These are phyloP conservation scores for Ceratocystis variospora DNA, from an alignment of 2,329 filamentous ascomycete genomes.

Conservation along the genomic window DNA sequence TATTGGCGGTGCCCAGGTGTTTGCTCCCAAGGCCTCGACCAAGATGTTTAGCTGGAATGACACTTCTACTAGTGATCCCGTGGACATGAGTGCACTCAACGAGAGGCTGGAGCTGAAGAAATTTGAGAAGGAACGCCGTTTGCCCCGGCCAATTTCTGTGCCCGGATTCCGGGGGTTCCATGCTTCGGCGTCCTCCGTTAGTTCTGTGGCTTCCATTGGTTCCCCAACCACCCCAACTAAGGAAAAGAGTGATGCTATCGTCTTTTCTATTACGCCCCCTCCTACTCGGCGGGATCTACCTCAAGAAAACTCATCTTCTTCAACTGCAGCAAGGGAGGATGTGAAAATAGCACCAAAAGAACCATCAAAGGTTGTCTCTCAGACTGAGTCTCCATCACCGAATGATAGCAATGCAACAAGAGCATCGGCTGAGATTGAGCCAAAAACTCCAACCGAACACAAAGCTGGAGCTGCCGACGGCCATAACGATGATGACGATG, in stretches of 20 bases:
- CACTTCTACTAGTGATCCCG: conserved; percentile 19
- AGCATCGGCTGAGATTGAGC: conserved; percentile 9
- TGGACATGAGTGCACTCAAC: conserved; percentile 19
- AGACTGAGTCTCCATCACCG: not conserved
- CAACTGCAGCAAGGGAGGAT: not conserved
- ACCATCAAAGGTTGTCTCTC: not conserved
- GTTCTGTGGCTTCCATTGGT: not conserved
- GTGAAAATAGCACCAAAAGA: not conserved
- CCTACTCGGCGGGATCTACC: not conserved
- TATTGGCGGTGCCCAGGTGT: conserved; percentile 29
- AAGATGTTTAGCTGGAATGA: conserved; percentile 22
- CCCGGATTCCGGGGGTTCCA: conserved; percentile 21
- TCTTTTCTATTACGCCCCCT: not conserved
- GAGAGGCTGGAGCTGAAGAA: conserved; percentile 18
- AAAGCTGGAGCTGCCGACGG: conserved; percentile 24
- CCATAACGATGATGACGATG: conserved; percentile 38
- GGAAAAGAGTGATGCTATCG: not conserved
- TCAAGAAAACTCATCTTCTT: conserved; percentile 3
- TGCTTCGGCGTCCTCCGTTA: conserved; percentile 11
- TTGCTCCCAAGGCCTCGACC: conserved; percentile 36
- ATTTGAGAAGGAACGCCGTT: conserved; percentile 28
- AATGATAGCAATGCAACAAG: not conserved
- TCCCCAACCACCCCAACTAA: conserved; percentile 4
- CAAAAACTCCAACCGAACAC: not conserved
- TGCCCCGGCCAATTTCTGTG: conserved; percentile 11